phyloP scores from a whole-genome alignment of 2,329 filamentous ascomycete species.

The Talaromyces pinophilus region DNA sequence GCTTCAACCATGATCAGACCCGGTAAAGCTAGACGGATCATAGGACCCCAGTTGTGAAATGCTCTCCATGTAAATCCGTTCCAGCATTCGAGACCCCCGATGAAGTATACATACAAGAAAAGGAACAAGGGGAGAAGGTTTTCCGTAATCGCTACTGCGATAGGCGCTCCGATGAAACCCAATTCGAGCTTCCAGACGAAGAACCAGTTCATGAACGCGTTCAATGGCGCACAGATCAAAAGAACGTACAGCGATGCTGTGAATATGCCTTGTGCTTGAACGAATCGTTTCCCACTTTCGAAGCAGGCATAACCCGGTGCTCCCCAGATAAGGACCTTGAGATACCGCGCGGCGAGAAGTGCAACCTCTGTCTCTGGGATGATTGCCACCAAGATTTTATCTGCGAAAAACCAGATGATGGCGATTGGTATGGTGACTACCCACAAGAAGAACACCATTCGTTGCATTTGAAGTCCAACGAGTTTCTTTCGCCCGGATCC shows the following conservation, averaged over 20 bases:
- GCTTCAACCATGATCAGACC: conserved; percentile 93
- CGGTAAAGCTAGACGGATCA: conserved; percentile 84
- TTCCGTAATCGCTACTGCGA: conserved; percentile 74
- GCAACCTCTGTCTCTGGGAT: conserved; percentile 73
- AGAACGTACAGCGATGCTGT: conserved; percentile 80
- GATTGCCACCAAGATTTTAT: conserved; percentile 64
- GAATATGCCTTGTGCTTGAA: conserved; percentile 88
- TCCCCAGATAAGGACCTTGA: conserved; percentile 68
- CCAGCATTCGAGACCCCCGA: conserved; percentile 76
- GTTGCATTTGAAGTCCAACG: conserved; percentile 79
- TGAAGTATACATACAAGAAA: conserved; percentile 70
- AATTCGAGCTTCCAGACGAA: conserved; percentile 70
- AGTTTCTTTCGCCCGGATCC: conserved; percentile 87
- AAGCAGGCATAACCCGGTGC: conserved; percentile 75
- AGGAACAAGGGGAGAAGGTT: conserved; percentile 72
- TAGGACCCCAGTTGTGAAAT: conserved; percentile 74
- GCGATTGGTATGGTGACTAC: conserved; percentile 70
- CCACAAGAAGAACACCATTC: conserved; percentile 78
- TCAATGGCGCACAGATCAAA: conserved; percentile 77
- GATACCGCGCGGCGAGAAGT: conserved; percentile 69
- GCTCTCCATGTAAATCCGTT: conserved; percentile 72
- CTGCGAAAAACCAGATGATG: conserved; percentile 69
- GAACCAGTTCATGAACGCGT: conserved; percentile 76
- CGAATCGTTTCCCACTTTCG: conserved; percentile 78
- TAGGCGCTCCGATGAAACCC: conserved; percentile 77